These are phyloP conservation scores for Seiridium cupressi DNA, from an alignment of 2,329 filamentous ascomycete genomes.

Conservation along the genomic window DNA sequence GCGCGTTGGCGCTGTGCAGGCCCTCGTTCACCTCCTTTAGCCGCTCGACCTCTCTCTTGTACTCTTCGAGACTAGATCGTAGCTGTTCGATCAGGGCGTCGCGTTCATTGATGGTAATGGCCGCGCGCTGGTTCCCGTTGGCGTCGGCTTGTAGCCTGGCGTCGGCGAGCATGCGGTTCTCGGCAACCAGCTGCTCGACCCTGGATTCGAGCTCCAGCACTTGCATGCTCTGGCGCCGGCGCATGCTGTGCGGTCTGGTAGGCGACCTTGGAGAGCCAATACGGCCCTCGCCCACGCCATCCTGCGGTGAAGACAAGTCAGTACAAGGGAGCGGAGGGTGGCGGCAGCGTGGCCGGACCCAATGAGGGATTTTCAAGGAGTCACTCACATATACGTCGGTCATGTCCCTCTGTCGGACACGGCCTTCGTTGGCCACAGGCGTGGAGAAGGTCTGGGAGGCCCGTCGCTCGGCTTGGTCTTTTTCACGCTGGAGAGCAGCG, in stretches of 20 bases:
- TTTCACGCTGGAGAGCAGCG: slow-evolving; percentile 24
- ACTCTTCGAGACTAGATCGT: slow-evolving; percentile 72
- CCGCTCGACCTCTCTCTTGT: slow-evolving; percentile 78
- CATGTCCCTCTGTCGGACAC: slow-evolving; percentile 82
- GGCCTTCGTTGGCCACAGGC: slow-evolving; percentile 83
- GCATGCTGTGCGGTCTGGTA: slow-evolving; percentile 91
- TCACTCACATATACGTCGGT: slow-evolving; percentile 87
- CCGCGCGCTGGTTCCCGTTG: slow-evolving; percentile 61
- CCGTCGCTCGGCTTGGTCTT: not conserved
- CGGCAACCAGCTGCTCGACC: slow-evolving; percentile 79
- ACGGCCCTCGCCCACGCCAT: slow-evolving; percentile 88
- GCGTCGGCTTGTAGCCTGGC: slow-evolving; percentile 70
- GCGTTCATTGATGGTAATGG: slow-evolving; percentile 72
- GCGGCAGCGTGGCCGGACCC: too few relatives aligned
- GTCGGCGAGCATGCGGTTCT: slow-evolving; percentile 78
- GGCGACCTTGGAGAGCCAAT: slow-evolving; percentile 87
- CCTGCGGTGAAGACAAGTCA: slow-evolving; percentile 50
- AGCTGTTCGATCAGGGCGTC: slow-evolving; percentile 85
- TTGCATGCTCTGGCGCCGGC: slow-evolving; percentile 96
- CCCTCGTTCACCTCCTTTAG: slow-evolving; percentile 81
- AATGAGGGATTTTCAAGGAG: not conserved
- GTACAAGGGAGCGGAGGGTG: not conserved
- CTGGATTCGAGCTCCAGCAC: slow-evolving; percentile 85
- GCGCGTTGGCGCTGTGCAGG: slow-evolving; percentile 73
- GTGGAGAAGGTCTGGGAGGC: slow-evolving; percentile 38